Base-by-base conservation (phyloP, 2,329 filamentous ascomycete genomes). In the Aspergillus viridinutans region DNA sequence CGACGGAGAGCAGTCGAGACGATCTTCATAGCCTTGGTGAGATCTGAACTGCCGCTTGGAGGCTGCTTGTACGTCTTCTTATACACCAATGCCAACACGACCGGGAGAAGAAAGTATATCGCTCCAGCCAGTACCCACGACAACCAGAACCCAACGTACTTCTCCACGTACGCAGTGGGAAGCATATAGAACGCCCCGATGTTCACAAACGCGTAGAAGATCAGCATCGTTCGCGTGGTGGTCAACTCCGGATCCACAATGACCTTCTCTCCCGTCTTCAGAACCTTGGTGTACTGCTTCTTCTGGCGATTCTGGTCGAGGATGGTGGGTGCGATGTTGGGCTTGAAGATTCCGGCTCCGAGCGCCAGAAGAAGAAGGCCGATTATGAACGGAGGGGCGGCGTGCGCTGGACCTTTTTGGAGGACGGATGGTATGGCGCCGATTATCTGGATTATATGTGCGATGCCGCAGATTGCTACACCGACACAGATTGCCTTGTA, bases 181-280 rank as follows among this genome's bases (percentile, higher is more conserved):
- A 78, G 58, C 53, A 64, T 64, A 56, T 65, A 70, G 56, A 74
- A 70, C 12, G 70, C 71, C 26, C 73, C 73, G 1, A 74, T 56
- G 21, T 70, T 70, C 17, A 70, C 58, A 14, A 70, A 63, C 0
- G 64, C 62, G 47, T 76, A 76, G 58, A 75, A 76, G 20, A 71
- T 61, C 0, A 75, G 60, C 67, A 71, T 69, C 8, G 69, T 67
- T 3, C 73, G 66, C 26, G 69, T 72, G 2, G 77, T 68, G 0
- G 78, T 80, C 2, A 71, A 68, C 59, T 79, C 77, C 0, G 78
- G 78, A 52, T 81, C 78, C 17, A 80, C 74, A 29, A 81, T 74
- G 29, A 79, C 76, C 55, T 72, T 73, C 59, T 80, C 78, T 1
- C 78, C 78, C 10, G 69, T 73, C 54, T 74, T 70, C 6, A 81